A percentile compares a stretch with the other conserved stretches of the same genome.
Evolutionary conservation across 2,329 filamentous ascomycete genomes (phyloP).

Genomic region (Fusarium mexicanum): DNA sequence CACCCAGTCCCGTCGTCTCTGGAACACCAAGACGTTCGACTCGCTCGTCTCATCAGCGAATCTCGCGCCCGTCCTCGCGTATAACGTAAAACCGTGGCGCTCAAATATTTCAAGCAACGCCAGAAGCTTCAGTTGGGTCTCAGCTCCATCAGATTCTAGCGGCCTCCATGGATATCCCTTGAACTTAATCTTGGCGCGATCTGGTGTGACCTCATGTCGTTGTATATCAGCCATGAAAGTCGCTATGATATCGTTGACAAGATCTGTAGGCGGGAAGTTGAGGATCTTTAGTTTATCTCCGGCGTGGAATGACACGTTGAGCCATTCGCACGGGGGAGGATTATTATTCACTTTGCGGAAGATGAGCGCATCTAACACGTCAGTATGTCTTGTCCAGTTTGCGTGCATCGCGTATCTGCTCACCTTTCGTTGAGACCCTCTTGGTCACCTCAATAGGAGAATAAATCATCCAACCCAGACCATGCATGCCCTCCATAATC

Average conservation of each 20-base stretch:
- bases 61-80: background rate
- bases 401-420: fast-evolving
- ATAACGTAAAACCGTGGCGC: constrained; percentile 3
- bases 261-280: background rate
- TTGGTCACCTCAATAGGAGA: constrained; percentile 17
- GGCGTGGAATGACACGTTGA: constrained; percentile 16
- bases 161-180: background rate
- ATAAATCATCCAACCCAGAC: constrained; percentile 12
- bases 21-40: constrained; percentile 19
- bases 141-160: background rate
- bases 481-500: background rate
- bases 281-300: constrained; percentile 28
- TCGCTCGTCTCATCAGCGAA: background rate
- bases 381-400: background rate
- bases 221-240: constrained; percentile 4
- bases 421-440: constrained; percentile 2
- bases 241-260: background rate
- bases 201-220: background rate
- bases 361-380: constrained; percentile 5
- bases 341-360: background rate
- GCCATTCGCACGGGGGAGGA: background rate
- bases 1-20: background rate
- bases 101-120: constrained; percentile 10
- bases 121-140: constrained; percentile 13
- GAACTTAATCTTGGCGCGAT: constrained; percentile 23